Base-by-base conservation (phyloP, 352 stramenopile species). In the Pythium plurisporium region DNA sequence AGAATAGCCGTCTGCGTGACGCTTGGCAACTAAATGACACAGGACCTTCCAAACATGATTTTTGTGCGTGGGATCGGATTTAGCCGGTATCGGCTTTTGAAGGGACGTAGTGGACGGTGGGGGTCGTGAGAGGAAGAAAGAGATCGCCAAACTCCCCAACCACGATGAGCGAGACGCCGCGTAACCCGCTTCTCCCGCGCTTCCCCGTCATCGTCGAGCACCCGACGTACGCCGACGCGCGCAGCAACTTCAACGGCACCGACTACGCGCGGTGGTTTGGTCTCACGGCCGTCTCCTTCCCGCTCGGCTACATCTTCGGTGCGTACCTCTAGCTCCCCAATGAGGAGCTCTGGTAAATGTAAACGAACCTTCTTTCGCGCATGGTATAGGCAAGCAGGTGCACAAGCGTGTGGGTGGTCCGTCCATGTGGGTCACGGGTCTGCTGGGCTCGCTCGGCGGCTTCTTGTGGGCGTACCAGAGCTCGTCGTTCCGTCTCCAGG, bases 391-490 rank as follows among this genome's bases (percentile, higher is more conserved):
- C 25, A 41, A 67, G 31, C 82, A 87, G 66, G 60, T 89, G 52
- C 69, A 89, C 73, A 74, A 75, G 53, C 68, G 68, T 33, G 70
- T 91, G 34, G 78, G 68, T 7, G 65, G 76, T 29, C 83, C 83
- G 22, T 87, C 83, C 37, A 90, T 88, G 77, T 76, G 78, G 49
- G 80, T 88, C 23, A 94, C 79, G 23, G 83, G 83, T 25, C 12
- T 91, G 15, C 62, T 94, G 19, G 83, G 83, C 66, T 88, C 77
- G 29, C 59, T 91, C 37, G 83, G 80, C 40, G 83, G 81, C 55
- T 89, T 87, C 57, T 37, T 94, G 63, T 88, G 72, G 73, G 79
- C 83, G 26, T 94, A 82, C 66, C 81, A 94, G 73, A 91, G 79
- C 71, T 91, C 80, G 56, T 83, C 71, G 26, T 86, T 89, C 64